Conservation (phyloP, 1,139 yeast species). For the Scheffersomyces parashehatae region DNA sequence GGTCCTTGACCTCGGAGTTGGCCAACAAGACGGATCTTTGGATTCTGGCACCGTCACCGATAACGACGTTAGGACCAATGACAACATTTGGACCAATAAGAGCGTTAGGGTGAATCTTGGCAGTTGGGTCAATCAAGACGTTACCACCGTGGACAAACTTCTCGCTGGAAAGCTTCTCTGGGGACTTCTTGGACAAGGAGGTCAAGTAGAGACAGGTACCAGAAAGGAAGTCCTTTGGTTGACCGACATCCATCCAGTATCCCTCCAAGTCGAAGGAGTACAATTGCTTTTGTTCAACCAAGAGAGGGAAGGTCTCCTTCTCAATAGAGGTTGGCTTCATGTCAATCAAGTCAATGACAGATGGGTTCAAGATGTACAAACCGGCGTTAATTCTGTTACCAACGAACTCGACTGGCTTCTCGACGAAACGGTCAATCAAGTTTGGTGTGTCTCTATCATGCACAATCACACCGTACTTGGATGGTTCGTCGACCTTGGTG, state of each 20-base stretch:
- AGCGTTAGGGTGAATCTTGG: constrained; percentile 88
- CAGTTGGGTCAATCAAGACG: constrained; percentile 92
- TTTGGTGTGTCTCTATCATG: constrained; percentile 92
- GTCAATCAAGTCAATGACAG: constrained; percentile 93
- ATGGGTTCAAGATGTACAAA: constrained; percentile 93
- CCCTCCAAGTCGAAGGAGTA: constrained; percentile 98
- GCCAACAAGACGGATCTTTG: constrained; percentile 92
- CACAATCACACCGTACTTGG: constrained; percentile 98
- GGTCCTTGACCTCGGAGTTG: constrained; percentile 92
- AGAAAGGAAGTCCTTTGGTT: constrained; percentile 98
- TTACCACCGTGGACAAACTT: constrained; percentile 86
- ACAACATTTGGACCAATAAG: constrained; percentile 98
- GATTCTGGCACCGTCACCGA: constrained; percentile 99
- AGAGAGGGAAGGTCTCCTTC: constrained; percentile 98
- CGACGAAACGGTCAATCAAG: constrained; percentile 97
- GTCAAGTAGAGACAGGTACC: constrained; percentile 94
- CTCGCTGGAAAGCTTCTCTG: constrained; percentile 68
- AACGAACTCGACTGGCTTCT: constrained; percentile 98
- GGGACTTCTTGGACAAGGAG: constrained; percentile 78
- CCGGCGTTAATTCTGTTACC: constrained; percentile 99
- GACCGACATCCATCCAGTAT: constrained; percentile 99
- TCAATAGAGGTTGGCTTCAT: constrained; percentile 98
- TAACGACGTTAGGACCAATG: constrained; percentile 93
- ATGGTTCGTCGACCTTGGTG: constrained; percentile 98
- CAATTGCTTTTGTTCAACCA: constrained; percentile 84